Evolutionary conservation across 1,139 yeast species (phyloP), one percentile per base, ranked within the genome.

Genomic region (Protomyces lactucae-debilis): DNA sequence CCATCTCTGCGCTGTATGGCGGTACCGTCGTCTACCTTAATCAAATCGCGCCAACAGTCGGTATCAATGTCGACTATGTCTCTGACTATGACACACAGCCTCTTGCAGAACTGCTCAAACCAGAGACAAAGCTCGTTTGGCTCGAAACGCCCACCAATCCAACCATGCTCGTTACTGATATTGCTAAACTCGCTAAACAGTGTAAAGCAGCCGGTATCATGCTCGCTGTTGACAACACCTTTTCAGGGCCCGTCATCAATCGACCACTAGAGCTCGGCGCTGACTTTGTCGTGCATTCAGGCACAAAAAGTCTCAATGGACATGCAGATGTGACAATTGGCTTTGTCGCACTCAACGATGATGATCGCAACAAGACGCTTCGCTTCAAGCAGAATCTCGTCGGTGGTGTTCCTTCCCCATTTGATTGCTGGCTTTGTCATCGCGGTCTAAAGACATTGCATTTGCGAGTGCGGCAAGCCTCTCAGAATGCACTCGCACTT

Each of bases 11-110:
- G 72, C 92, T 89, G 60, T 89, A 89, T 76, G 96, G 96, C 69
- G 96, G 96, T 73, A 89, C 96, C 67, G 93, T 88, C 79, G 82
- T 96, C 77, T 89, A 88, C 78, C 88, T 89, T 81, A 87, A 96
- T 74, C 83, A 87, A 76, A 96, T 89, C 61, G 96, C 93, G 67
- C 80, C 80, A 74, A 83, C 89, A 64, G 95, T 88, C 73, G 93
- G 93, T 65, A 88, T 88, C 45, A 4, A 45, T 64, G 81, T 79
- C 66, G 83, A 87, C 59, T 77, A 85, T 37, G 88, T 89, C 76
- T 51, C 85, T 90, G 65, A 83, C 82, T 43, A n/a, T 16, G 48
- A 43, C 6, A 10, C 9, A 6, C 8, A 43, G 23, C 28, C 48
- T 4, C 70, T 81, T 86, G 74, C 79, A 88, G 23, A 5, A 23